Percentiles rank a stretch among this genome's conserved stretches.
These are phyloP conservation scores for Pichia heedii DNA, from an alignment of 805 yeast genomes.

Conservation along the genomic window DNA sequence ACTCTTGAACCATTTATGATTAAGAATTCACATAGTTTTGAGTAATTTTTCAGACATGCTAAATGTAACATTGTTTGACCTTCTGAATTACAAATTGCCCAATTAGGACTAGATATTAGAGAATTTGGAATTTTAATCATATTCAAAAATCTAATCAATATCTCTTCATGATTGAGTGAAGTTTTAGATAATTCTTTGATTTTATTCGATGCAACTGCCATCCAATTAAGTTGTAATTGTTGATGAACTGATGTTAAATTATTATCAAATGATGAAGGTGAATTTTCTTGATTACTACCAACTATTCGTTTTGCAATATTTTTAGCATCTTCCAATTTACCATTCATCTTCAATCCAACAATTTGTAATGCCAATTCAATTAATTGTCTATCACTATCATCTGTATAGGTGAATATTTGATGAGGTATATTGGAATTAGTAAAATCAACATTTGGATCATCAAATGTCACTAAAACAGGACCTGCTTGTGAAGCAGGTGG, in stretches of 20 bases:
- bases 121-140: conserved; percentile 61
- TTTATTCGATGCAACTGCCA: conserved; percentile 42
- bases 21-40: conserved; percentile 50
- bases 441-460: conserved; percentile 18
- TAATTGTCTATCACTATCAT: conserved; percentile 90
- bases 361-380: conserved; percentile 93
- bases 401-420: conserved; percentile 81
- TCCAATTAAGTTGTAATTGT: conserved; percentile 32
- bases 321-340: conserved; percentile 87
- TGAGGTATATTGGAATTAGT: conserved; percentile 23
- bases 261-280: conserved; percentile 10
- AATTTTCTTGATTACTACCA: conserved; percentile 38
- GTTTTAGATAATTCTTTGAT: conserved; percentile 38
- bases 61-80: conserved; percentile 88
- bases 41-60: conserved; percentile 69
- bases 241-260: conserved; percentile 9
- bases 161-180: conserved; percentile 39
- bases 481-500: conserved; percentile 91
- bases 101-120: conserved; percentile 52
- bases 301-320: conserved; percentile 89
- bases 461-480: conserved; percentile 83
- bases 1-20: conserved; percentile 56
- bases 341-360: conserved; percentile 95
- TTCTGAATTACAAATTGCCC: conserved; percentile 72
- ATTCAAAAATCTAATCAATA: conserved; percentile 40